A percentile compares a stretch with the other conserved stretches of the same genome.
Conservation (phyloP, 2,329 filamentous ascomycete species). For the Cladophialophora exuberans region DNA sequence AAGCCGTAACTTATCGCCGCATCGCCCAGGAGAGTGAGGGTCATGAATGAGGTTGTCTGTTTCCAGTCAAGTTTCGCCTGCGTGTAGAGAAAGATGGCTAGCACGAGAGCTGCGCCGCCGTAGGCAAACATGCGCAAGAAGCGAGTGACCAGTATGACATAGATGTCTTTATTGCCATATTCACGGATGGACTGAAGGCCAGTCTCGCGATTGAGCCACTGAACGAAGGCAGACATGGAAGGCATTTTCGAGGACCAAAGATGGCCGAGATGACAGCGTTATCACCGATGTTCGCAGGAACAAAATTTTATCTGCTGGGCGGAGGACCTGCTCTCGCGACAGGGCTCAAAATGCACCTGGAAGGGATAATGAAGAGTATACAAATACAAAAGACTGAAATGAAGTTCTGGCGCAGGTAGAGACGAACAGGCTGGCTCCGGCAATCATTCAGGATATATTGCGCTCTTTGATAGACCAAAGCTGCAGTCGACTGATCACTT, state of each 20-base stretch:
- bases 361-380: not conserved
- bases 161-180: conserved; percentile 21
- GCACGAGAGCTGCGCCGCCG: conserved; percentile 61
- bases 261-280: not conserved
- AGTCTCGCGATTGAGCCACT: conserved; percentile 19
- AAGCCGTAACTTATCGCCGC: conserved; percentile 61
- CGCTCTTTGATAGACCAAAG: not conserved
- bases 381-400: not conserved
- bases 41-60: conserved; percentile 67
- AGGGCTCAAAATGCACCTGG: not conserved
- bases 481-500: conserved; percentile 8
- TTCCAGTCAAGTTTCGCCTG: conserved; percentile 57
- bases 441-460: conserved; percentile 3
- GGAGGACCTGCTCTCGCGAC: conserved; percentile 2
- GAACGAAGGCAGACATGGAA: conserved; percentile 11
- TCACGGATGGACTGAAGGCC: conserved; percentile 16
- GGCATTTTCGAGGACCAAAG: not conserved
- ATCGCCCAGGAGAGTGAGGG: conserved; percentile 63
- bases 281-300: not conserved
- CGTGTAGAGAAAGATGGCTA: conserved; percentile 62
- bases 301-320: not conserved
- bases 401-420: not conserved
- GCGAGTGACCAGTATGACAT: conserved; percentile 31
- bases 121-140: conserved; percentile 64
- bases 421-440: not conserved